Percentiles rank a stretch among this genome's conserved stretches.
These are phyloP conservation scores for Fonsecaea monophora DNA, from an alignment of 2,329 filamentous ascomycete genomes.

Conservation along the genomic window DNA sequence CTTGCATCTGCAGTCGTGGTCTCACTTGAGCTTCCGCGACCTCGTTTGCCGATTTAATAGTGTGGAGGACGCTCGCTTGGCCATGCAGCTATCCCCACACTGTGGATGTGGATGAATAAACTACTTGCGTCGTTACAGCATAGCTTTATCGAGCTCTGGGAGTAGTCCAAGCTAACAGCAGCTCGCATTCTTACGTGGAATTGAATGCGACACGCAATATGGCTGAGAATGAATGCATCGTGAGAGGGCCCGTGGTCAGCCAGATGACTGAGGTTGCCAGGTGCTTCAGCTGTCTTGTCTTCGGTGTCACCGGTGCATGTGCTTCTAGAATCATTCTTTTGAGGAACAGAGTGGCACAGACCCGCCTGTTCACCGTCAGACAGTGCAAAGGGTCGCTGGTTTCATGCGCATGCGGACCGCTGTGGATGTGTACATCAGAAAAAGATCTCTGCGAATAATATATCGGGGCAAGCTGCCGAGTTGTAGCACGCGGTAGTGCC, in stretches of 20 bases:
- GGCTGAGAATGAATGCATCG: slow-evolving; percentile 2
- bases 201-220: not conserved
- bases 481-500: not conserved
- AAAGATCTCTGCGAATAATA: slow-evolving; percentile 11
- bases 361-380: slow-evolving; percentile 9
- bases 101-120: slow-evolving; percentile 7
- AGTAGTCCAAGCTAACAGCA: not conserved
- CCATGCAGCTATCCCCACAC: slow-evolving; percentile 7
- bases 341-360: slow-evolving; percentile 7
- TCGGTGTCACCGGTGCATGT: not conserved
- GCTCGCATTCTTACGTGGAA: not conserved
- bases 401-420: slow-evolving; percentile 5
- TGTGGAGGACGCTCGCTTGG: slow-evolving; percentile 12
- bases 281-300: not conserved
- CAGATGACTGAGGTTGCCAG: not conserved
- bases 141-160: slow-evolving; percentile 8
- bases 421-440: slow-evolving; percentile 18
- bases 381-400: slow-evolving; percentile 1
- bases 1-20: slow-evolving; percentile 1
- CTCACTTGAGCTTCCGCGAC: not conserved
- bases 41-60: slow-evolving; percentile 5
- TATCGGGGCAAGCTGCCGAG: not conserved
- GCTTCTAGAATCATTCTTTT: slow-evolving; percentile 10
- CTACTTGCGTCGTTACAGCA: slow-evolving; percentile 1
- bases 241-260: slow-evolving; percentile 2